These are phyloP conservation scores for Stagonosporopsis chrysanthemi DNA, from an alignment of 2,329 filamentous ascomycete species.

Conservation along the genomic window DNA sequence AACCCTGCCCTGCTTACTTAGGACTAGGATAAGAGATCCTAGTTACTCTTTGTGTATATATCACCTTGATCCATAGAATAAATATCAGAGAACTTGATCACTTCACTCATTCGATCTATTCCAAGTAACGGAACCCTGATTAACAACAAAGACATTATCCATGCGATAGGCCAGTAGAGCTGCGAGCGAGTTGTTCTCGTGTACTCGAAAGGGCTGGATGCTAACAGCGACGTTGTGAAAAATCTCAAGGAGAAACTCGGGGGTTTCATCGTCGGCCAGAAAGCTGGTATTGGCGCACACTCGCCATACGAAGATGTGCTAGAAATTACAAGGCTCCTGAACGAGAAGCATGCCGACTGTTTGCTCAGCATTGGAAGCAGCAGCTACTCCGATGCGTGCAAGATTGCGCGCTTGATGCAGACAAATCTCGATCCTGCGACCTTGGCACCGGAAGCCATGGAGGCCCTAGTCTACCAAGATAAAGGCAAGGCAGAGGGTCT, in stretches of 20 bases:
- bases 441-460: conserved; percentile 29
- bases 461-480: conserved; percentile 33
- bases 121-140: too few species aligned
- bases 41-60: too few species aligned
- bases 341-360: conserved; percentile 28
- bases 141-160: too few species aligned
- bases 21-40: too few species aligned
- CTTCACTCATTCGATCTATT: too few species aligned
- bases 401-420: conserved; percentile 34
- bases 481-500: conserved; percentile 24
- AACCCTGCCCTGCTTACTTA: too few species aligned
- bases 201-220: conserved; percentile 30
- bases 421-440: conserved; percentile 22
- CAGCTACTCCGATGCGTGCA: conserved; percentile 40
- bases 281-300: conserved; percentile 32
- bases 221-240: conserved; percentile 26
- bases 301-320: conserved; percentile 36
- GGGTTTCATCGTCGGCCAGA: conserved; percentile 24
- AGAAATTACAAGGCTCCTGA: conserved; percentile 26
- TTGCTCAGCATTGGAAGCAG: conserved; percentile 34
- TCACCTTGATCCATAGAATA: too few species aligned
- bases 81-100: too few species aligned
- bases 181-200: conserved; percentile 29
- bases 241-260: conserved; percentile 28
- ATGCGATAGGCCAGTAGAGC: conserved; percentile 25